Evolutionary conservation across 192 early-diverging fungal genomes (phyloP).

Genomic region (Backusella circina): DNA sequence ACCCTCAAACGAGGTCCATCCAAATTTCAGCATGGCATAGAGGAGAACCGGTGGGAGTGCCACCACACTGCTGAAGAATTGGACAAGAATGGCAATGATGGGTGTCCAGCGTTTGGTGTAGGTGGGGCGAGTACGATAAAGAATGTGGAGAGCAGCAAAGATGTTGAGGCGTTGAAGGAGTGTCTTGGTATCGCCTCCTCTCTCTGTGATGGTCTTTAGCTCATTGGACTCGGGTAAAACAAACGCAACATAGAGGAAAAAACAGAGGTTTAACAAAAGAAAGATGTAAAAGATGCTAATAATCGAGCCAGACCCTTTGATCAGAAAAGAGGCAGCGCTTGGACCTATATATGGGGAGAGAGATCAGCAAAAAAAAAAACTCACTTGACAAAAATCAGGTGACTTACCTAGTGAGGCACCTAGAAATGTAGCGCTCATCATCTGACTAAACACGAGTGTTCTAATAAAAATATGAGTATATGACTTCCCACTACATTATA

Average conservation of each 20-base stretch:
- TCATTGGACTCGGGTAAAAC: conserved; percentile 34
- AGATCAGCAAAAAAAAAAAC: not conserved
- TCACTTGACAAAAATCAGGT: not conserved
- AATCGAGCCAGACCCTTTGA: not conserved
- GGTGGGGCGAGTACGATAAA: conserved; percentile 4
- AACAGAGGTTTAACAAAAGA: not conserved
- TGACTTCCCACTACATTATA: not conserved
- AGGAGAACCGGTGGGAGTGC: conserved; percentile 23
- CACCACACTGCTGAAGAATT: conserved; percentile 16
- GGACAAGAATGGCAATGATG: conserved; percentile 4
- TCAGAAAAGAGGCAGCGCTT: not conserved
- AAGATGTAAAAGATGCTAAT: not conserved
- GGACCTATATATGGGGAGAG: not conserved
- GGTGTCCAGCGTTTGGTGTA: conserved; percentile 15
- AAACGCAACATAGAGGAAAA: not conserved
- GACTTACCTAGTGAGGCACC: conserved; percentile 6
- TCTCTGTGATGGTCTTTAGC: not conserved
- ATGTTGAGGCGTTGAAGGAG: conserved; percentile 27
- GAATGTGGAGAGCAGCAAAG: conserved; percentile 26
- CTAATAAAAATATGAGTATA: not conserved
- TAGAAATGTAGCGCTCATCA: conserved; percentile 13
- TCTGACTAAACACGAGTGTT: conserved; percentile 5
- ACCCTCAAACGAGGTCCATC: conserved; percentile 43
- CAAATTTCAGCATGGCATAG: conserved; percentile 41
- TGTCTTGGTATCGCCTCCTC: not conserved